A percentile compares a stretch with the other conserved stretches of the same genome.
Conservation (phyloP, 2,329 filamentous ascomycete genomes). For the Fusarium heterosporum region DNA sequence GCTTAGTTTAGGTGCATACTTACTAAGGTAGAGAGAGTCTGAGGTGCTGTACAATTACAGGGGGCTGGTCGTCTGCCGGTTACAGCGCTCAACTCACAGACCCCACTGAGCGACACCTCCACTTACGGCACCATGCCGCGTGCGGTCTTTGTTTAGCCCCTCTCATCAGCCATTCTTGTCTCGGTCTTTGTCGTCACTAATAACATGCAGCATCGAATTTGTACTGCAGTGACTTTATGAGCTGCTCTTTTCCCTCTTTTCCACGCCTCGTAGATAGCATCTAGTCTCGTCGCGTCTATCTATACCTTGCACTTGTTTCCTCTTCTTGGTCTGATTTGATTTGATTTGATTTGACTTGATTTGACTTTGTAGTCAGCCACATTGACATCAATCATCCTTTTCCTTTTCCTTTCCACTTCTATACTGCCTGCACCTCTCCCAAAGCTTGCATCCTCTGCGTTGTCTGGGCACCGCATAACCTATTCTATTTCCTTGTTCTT, state of each 20-base stretch:
- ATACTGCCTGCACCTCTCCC: conserved; percentile 6
- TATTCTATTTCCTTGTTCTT: conserved; percentile 4
- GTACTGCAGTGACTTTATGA: conserved; percentile 31
- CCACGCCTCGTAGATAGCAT: neutral
- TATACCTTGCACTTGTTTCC: neutral
- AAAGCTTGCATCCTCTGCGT: conserved; percentile 5
- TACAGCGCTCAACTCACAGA: conserved; percentile 24
- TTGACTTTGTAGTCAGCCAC: conserved; percentile 32
- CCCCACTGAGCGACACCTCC: conserved; percentile 25
- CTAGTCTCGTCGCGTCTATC: neutral
- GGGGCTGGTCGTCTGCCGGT: conserved; percentile 13
- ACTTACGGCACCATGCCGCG: conserved; percentile 37
- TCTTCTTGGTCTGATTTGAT: neutral
- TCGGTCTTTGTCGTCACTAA: conserved; percentile 30
- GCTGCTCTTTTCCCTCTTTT: conserved; percentile 11
- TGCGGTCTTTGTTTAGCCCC: conserved; percentile 26
- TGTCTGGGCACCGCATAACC: conserved; percentile 21
- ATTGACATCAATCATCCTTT: conserved; percentile 26
- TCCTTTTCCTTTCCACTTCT: neutral
- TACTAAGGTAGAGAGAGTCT: neutral
- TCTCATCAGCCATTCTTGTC: conserved; percentile 32
- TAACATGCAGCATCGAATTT: neutral
- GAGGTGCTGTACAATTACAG: neutral
- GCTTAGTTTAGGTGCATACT: too few relatives aligned
- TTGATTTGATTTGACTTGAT: neutral